Percentiles rank a stretch among this genome's conserved stretches.
phyloP scores from a whole-genome alignment of 169 alveolate genomes.

The Plasmodium knowlesi region DNA sequence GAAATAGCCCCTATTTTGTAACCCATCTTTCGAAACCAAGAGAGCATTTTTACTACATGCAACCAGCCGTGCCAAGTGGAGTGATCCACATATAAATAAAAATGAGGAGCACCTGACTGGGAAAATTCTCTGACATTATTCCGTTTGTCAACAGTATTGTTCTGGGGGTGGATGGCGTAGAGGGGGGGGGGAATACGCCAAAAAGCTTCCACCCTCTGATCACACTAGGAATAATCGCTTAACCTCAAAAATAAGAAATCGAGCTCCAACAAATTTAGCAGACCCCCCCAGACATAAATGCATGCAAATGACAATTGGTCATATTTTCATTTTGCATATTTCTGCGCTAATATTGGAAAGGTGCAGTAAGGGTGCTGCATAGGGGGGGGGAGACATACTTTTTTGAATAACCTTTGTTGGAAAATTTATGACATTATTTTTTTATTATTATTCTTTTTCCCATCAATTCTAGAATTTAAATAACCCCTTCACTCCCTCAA shows the following conservation, averaged over 20 bases:
- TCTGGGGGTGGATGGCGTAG: not conserved
- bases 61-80: not conserved
- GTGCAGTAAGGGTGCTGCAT: not conserved
- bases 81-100: not conserved
- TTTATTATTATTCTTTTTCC: not conserved
- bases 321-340: not conserved
- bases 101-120: not conserved
- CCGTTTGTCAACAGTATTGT: not conserved
- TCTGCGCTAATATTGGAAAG: not conserved
- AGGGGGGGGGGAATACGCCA: not conserved
- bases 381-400: not conserved
- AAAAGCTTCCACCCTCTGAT: not conserved
- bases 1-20: not conserved
- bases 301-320: not conserved
- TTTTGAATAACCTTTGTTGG: not conserved
- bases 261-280: no score
- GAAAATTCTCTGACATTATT: not conserved
- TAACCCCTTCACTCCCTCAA: not conserved
- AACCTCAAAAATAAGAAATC: not conserved
- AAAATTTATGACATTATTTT: not conserved
- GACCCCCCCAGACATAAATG: not conserved
- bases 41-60: not conserved
- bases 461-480: not conserved
- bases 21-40: not conserved
- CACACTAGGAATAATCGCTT: not conserved